A percentile compares a stretch with the other conserved stretches of the same genome.
phyloP scores from a whole-genome alignment of 1,139 yeast genomes.

The Pichia sp. region DNA sequence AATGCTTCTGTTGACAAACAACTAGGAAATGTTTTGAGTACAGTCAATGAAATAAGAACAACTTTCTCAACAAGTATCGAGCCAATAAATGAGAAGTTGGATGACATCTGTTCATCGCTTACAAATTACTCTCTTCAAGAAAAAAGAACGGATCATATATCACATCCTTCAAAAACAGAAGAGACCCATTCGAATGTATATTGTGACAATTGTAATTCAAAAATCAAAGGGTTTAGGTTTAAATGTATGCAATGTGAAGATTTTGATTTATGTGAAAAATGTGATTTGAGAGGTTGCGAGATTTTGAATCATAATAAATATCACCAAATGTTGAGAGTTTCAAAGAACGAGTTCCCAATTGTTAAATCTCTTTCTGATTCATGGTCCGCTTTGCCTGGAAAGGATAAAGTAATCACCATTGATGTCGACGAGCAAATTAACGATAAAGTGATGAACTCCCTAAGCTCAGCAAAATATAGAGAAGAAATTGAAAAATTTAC shows the following conservation, averaged over 20 bases:
- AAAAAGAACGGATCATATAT: background rate
- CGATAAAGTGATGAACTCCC: too few species aligned
- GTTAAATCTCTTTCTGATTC: background rate
- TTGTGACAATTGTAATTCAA: slow-evolving; percentile 38
- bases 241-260: slow-evolving; percentile 47
- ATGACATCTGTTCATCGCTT: background rate
- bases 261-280: slow-evolving; percentile 47
- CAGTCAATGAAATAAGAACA: background rate
- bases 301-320: slow-evolving; percentile 19
- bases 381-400: too few species aligned
- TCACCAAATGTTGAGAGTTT: slow-evolving; percentile 27
- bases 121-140: background rate
- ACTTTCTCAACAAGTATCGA: background rate
- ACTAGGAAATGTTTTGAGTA: background rate
- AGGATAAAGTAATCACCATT: too few species aligned
- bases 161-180: slow-evolving; percentile 2
- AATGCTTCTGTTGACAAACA: background rate
- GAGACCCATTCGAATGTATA: slow-evolving; percentile 19
- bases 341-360: slow-evolving; percentile 14
- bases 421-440: too few species aligned
- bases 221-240: slow-evolving; percentile 41
- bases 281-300: slow-evolving; percentile 30
- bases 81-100: background rate
- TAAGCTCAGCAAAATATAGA: too few species aligned
- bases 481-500: too few species aligned